These are phyloP conservation scores for Camptophora hylomeconis DNA, from an alignment of 2,329 filamentous ascomycete genomes.

Conservation along the genomic window DNA sequence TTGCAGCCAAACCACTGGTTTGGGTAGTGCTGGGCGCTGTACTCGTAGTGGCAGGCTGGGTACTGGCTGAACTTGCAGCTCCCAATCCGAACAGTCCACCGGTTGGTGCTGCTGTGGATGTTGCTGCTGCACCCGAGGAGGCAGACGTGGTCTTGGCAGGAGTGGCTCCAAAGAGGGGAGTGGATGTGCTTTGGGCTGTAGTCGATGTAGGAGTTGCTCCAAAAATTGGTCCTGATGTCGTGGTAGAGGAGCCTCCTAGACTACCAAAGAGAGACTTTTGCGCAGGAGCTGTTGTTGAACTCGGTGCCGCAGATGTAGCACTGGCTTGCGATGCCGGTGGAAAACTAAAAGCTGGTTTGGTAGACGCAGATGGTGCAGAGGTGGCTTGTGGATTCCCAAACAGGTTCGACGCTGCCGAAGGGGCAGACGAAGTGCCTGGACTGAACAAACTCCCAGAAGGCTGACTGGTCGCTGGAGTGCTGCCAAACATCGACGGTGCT, in stretches of 20 bases:
- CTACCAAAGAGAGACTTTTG: conserved; percentile 2
- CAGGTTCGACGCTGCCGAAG: too few relatives aligned
- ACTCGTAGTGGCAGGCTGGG: conserved; percentile 3
- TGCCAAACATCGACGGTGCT: too few relatives aligned
- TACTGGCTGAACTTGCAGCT: conserved; percentile 4
- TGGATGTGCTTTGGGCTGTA: conserved; percentile 7
- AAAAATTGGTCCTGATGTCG: conserved; percentile 17
- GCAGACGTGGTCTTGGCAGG: conserved; percentile 18
- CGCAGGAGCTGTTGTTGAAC: conserved; percentile 8
- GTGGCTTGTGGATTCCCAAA: too few relatives aligned
- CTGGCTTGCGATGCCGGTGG: too few relatives aligned
- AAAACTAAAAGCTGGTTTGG: conserved; percentile 2
- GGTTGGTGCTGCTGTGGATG: conserved; percentile 16
- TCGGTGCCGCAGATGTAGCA: conserved; percentile 5
- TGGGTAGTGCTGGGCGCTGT: conserved; percentile 4
- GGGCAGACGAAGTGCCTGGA: too few relatives aligned
- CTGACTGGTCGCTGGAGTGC: too few relatives aligned
- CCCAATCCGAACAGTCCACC: conserved; percentile 18
- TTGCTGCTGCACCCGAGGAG: conserved; percentile 16
- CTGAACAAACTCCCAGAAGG: too few relatives aligned
- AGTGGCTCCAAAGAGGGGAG: conserved; percentile 7
- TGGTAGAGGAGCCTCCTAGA: conserved; percentile 15
- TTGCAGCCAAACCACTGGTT: conserved; percentile 1
- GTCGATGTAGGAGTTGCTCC: conserved; percentile 22
- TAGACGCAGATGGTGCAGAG: background rate